Base-by-base conservation (phyloP, 148 eudicot species). In the Polygonum aviculare region DNA sequence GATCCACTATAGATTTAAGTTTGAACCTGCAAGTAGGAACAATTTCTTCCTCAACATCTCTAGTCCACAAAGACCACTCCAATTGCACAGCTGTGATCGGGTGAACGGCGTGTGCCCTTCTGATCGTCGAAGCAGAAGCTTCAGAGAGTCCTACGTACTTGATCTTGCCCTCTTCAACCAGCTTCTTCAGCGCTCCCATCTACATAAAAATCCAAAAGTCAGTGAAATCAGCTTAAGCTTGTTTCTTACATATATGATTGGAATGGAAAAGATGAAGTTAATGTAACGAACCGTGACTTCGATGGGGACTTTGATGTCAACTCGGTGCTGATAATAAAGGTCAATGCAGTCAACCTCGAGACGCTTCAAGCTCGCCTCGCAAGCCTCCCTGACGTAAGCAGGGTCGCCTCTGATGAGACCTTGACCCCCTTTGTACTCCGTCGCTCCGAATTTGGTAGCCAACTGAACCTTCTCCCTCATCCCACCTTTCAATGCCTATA, bases 251-350 rank as follows among this genome's bases (percentile, higher is more conserved):
- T n/a, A 26, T 26, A 26, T 26, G 31, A 26, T 26, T 26, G 31
- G 31, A 26, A 26, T 0, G 31, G 31, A 26, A 41, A 41, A 41
- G 45, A 41, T 41, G 45, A 41, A 41, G 8, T 41, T 41, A 41
- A 7, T 16, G 18, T 3, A 19, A 69, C 73, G 39, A 40, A 84
- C 85, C 81, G 87, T 85, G 74, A 76, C 80, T 85, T 85, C 85
- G n/a, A 85, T 85, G 38, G 87, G 85, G 19, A 80, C 36, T 2
- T 39, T 69, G 51, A 81, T 80, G 38, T 85, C 87, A 48, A 85
- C 77, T 0, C 83, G 75, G 41, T 85, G 87, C 52, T 59, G 72
- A 76, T 82, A 85, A 51, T 85, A 85, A 26, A 85, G 81, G 45
- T 85, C 87, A 49, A 85, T 79, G 59, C 39, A 79, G 22, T 74